phyloP scores from a whole-genome alignment of 352 stramenopile species.

The Proteromonas lacertae region DNA sequence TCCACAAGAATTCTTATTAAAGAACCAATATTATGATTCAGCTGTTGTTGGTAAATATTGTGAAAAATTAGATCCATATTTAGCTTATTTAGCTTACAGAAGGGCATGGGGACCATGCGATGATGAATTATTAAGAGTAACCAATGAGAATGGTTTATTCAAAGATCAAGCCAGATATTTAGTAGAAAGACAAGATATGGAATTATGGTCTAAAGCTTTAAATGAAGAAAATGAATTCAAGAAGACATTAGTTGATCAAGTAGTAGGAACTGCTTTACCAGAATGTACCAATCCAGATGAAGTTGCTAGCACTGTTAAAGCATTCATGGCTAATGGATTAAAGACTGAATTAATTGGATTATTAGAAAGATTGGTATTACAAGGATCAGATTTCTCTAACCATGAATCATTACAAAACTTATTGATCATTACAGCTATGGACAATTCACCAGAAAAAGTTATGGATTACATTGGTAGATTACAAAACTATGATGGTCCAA shows the following conservation, averaged over 20 bases:
- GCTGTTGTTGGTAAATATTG: constrained; percentile 93
- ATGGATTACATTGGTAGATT: constrained; percentile 99
- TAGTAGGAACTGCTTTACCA: constrained; percentile 95
- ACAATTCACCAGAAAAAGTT: constrained; percentile 80
- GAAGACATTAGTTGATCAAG: constrained; percentile 82
- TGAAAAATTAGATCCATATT: constrained; percentile 90
- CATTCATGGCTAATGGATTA: constrained; percentile 98
- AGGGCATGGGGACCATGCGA: constrained; percentile 85
- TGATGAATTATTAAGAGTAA: constrained; percentile 92
- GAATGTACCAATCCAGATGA: constrained; percentile 93
- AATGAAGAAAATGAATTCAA: constrained; percentile 25
- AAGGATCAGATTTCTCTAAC: constrained; percentile 92
- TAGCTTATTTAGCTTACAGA: constrained; percentile 98
- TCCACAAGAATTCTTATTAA: constrained; percentile 88
- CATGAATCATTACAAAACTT: constrained; percentile 99
- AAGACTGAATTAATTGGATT: constrained; percentile 93
- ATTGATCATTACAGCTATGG: constrained; percentile 95
- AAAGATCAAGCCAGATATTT: constrained; percentile 93
- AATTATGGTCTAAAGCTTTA: constrained; percentile 87
- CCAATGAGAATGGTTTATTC: constrained; percentile 89
- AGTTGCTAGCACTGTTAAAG: constrained; percentile 95
- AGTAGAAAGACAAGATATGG: constrained; percentile 87
- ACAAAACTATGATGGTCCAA: constrained; percentile 97
- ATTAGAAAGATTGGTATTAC: constrained; percentile 93
- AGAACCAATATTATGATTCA: constrained; percentile 99